Conservation (phyloP, 2,329 filamentous ascomycete species). For the Aspergillus sclerotialis region DNA sequence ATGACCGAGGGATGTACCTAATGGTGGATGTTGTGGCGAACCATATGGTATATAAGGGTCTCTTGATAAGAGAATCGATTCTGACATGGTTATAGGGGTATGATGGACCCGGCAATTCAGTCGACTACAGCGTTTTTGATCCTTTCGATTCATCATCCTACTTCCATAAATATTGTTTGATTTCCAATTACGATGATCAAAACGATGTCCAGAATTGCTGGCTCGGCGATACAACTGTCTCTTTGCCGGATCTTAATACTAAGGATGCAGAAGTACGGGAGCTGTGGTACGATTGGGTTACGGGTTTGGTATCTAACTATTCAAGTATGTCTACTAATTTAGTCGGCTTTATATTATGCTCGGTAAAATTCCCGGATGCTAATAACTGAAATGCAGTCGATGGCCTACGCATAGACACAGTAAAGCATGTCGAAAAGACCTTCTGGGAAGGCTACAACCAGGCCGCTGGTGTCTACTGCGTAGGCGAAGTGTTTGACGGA, state of each 20-base stretch:
- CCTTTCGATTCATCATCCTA: constrained; percentile 52
- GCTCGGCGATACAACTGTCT: constrained; percentile 48
- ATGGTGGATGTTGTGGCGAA: constrained; percentile 58
- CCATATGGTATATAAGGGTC: constrained; percentile 37
- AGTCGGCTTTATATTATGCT: too few species aligned
- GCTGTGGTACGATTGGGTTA: constrained; percentile 55
- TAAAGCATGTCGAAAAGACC: constrained; percentile 40
- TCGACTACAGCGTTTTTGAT: constrained; percentile 48
- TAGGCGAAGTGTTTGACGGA: constrained; percentile 42
- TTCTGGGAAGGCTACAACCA: constrained; percentile 39
- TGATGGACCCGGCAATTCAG: constrained; percentile 37
- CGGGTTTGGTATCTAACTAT: constrained; percentile 52
- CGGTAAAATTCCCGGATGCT: too few species aligned
- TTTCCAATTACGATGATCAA: constrained; percentile 48
- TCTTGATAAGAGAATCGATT: background rate
- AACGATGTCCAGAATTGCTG: constrained; percentile 44
- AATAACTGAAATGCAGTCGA: constrained; percentile 34
- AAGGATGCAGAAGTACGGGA: constrained; percentile 42
- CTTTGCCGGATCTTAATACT: constrained; percentile 58
- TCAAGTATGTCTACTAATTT: too few species aligned
- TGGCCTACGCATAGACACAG: constrained; percentile 47
- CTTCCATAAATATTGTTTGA: constrained; percentile 54
- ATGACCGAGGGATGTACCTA: constrained; percentile 51
- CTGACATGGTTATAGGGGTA: constrained; percentile 33
- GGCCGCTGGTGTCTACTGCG: constrained; percentile 40